phyloP scores from a whole-genome alignment of 169 alveolate species.

The Plasmodium malariae region DNA sequence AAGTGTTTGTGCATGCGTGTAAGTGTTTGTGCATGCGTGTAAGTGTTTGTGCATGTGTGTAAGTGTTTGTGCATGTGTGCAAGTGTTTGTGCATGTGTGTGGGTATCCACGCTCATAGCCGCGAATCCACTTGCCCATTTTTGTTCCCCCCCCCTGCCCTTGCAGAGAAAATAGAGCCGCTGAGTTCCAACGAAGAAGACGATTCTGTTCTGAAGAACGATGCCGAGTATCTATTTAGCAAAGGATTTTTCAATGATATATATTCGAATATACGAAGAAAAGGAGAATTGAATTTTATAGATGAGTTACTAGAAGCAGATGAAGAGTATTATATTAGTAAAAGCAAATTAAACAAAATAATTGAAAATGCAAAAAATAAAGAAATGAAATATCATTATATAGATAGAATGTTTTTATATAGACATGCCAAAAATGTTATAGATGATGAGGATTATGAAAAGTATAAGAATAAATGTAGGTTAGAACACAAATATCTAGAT shows the following conservation, averaged over 20 bases:
- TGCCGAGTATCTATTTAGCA: constrained; percentile 61
- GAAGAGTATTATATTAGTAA: constrained; percentile 53
- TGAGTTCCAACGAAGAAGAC: constrained; percentile 28
- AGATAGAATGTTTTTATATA: constrained; percentile 57
- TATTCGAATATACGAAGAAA: constrained; percentile 50
- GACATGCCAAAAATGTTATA: constrained; percentile 73
- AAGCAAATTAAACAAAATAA: constrained; percentile 45
- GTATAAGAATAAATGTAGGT: constrained; percentile 41
- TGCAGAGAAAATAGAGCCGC: constrained; percentile 30
- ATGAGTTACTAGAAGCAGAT: constrained; percentile 36
- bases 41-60: too few relatives aligned
- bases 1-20: too few relatives aligned
- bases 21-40: too few relatives aligned
- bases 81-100: too few relatives aligned
- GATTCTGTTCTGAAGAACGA: constrained; percentile 47
- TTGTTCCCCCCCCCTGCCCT: not conserved
- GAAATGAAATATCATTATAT: constrained; percentile 71
- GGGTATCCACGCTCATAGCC: not conserved
- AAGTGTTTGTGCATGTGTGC: too few relatives aligned
- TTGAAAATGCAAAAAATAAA: constrained; percentile 67
- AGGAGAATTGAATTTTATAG: constrained; percentile 69
- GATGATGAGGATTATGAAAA: constrained; percentile 61
- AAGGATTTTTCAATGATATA: constrained; percentile 31
- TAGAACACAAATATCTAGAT: constrained; percentile 41
- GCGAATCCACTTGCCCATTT: not conserved